Base-by-base conservation (phyloP, 352 stramenopile species). In the Phytophthora pistaciae region DNA sequence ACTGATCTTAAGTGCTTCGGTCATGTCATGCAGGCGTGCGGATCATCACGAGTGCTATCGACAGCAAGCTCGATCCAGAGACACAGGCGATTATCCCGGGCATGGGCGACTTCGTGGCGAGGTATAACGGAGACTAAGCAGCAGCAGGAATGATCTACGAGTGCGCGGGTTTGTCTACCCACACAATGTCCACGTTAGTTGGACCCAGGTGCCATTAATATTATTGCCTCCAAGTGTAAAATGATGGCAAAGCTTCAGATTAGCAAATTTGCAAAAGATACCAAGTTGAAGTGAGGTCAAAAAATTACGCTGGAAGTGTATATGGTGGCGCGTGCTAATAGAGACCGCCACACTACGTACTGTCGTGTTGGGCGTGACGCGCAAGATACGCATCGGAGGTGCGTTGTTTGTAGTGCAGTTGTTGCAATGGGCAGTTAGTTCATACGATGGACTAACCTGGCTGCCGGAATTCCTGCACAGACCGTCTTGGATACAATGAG, bases 351-450 rank as follows among this genome's bases (percentile, higher is more conserved):
- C 25, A 29, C 25, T 29, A 5, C 25, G 25, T 29, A 29, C 25
- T 29, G 25, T 29, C 3, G 83, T 94, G 46, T 73, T 98, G 18
- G 93, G 92, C 11, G 83, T 95, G 8, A 85, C 94, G 29, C 88
- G 93, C 68, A 98, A 98, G 78, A 89, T 92, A 64, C 93, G 98
- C 70, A 98, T 98, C 72, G 90, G 91, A 14, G 89, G 88, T 94
- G 40, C 27, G 68, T 65, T 57, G 56, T 0, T 33, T 33, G 29
- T 0, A 0, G 11, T 0, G 25, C 25, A 29, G 5, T 29, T 29
- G 3, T 29, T 29, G 25, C 25, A 29, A 29, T 29, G 11, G 13
- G 36, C 7, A 33, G 10, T 33, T 33, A 33, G 10, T 33, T 33
- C 6, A 33, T 33, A 8, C 29, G 1, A 16, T 16, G 36, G 36